Conservation (phyloP, 768 basidiomycete genomes). For the Serendipita sp. region DNA sequence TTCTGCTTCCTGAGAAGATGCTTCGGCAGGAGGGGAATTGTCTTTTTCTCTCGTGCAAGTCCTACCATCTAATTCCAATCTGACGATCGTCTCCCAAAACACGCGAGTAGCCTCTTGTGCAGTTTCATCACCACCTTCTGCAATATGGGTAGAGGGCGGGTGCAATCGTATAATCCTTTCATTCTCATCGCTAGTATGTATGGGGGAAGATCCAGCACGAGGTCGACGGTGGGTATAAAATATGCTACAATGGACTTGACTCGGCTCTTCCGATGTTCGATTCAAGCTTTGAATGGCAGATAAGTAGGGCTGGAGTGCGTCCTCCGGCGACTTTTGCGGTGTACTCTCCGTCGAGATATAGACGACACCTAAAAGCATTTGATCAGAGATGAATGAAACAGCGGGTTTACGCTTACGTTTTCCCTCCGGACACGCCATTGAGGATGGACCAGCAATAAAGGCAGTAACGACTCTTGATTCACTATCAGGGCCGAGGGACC, state of each 20-base stretch:
- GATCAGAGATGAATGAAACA: background rate
- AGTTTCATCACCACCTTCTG: conserved; percentile 41
- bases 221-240: conserved; percentile 37
- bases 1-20: background rate
- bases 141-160: conserved; percentile 21
- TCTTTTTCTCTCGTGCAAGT: background rate
- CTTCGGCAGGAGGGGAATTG: background rate
- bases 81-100: conserved; percentile 32
- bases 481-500: conserved; percentile 21
- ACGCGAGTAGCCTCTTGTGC: conserved; percentile 39
- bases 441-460: conserved; percentile 54
- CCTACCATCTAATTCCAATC: background rate
- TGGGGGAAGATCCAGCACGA: background rate
- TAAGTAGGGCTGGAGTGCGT: conserved; percentile 41
- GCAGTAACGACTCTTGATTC: conserved; percentile 33
- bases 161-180: conserved; percentile 16
- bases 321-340: conserved; percentile 21
- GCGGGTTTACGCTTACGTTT: conserved; percentile 38
- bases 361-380: conserved; percentile 32
- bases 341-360: conserved; percentile 26
- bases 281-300: conserved; percentile 25
- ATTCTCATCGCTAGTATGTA: background rate
- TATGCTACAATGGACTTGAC: conserved; percentile 19
- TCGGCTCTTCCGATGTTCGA: conserved; percentile 3
- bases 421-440: conserved; percentile 54